Evolutionary conservation across 2,329 filamentous ascomycete species (phyloP).

Genomic region (Ceratocystis albifundus): DNA sequence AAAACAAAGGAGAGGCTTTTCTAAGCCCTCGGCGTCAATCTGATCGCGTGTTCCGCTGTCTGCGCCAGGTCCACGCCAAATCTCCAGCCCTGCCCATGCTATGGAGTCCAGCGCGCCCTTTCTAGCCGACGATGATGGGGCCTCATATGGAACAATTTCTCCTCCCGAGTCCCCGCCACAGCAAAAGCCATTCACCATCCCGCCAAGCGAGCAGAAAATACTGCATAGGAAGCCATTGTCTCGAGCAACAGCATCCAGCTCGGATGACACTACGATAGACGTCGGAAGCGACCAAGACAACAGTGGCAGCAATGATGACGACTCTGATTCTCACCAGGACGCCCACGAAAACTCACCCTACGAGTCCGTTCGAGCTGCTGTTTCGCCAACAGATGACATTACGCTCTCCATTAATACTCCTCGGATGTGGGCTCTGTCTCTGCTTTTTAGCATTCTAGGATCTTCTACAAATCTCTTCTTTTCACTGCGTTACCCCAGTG

Average conservation of each 20-base stretch:
- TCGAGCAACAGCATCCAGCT: neutral
- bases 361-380: conserved; percentile 67
- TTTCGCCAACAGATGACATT: conserved; percentile 62
- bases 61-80: neutral
- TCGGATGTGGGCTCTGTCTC: conserved; percentile 75
- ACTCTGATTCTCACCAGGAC: conserved; percentile 33
- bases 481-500: conserved; percentile 78
- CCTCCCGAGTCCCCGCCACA: conserved; percentile 19
- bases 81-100: neutral
- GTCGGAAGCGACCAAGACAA: conserved; percentile 27
- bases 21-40: neutral
- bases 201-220: neutral
- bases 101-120: conserved; percentile 21
- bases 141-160: conserved; percentile 21
- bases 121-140: conserved; percentile 17
- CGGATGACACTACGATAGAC: conserved; percentile 14
- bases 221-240: conserved; percentile 2
- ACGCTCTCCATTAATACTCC: conserved; percentile 75
- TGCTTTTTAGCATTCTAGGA: conserved; percentile 67
- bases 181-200: conserved; percentile 9
- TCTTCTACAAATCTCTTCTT: conserved; percentile 83
- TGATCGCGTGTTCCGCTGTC: conserved; percentile 2
- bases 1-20: neutral
- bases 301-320: conserved; percentile 26
- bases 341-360: conserved; percentile 61